Evolutionary conservation across 805 yeast species (phyloP), one percentile per base, ranked within the genome.

Genomic region (Yamadazyma kitorensis): DNA sequence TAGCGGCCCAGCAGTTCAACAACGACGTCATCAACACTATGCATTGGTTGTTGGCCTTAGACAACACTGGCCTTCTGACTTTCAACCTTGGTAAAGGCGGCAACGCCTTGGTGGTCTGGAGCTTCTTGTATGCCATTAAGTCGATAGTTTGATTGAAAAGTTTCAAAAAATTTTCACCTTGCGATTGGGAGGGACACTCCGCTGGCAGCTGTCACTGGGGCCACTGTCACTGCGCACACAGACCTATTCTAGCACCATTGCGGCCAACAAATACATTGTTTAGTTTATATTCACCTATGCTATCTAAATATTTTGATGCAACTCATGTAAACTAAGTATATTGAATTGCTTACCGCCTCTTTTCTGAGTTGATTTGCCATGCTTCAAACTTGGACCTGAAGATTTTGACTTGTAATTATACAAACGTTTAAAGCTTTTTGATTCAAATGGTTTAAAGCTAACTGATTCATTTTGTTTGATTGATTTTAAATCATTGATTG

Each of bases 1-100:
- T 85, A 16, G 96, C 85, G 2, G 96, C 94, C 98, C 98, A 89
- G 65, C 98, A 89, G 70, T 84, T 86, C 48, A 89, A 68, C 57
- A 89, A 70, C 30, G 86, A 81, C 1, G 93, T 80, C 89, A 89
- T 85, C 44, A 83, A 64, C 37, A 86, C 87, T 40, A 79, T 59
- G 59, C 96, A 88, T 38, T 86, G 79, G 47, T 82, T 80, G 29
- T 85, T 74, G 37, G 70, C 58, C 45, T 76, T 77, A 32, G 72
- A 69, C 19, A 73, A 64, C 4, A 75, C 66, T 11, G 87, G 79
- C 47, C 76, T 79, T 55, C 81, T 80, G 39, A 82, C 83, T 56
- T 78, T 75, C 33, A 86, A 69, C 52, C 80, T 72, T 25, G 87
- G 89, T 41, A 86, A 71, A 14, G 88, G 86, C 17, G 94, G 95